Base-by-base conservation (phyloP, 1,284 basidiomycete species). In the Tilletia horrida region DNA sequence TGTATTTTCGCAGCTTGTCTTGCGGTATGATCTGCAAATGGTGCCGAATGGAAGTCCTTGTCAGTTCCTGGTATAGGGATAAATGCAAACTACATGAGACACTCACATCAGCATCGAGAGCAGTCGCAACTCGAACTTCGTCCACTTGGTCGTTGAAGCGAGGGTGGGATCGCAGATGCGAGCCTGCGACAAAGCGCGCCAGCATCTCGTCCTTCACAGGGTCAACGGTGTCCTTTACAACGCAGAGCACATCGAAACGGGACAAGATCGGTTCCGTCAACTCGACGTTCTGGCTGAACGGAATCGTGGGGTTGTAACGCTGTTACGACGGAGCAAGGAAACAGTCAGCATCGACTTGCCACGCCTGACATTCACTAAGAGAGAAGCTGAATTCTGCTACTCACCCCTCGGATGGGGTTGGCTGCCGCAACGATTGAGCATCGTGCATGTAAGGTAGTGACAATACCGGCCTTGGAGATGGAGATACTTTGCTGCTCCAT, bases 401-500 rank as follows among this genome's bases (percentile, higher is more conserved):
- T 64, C 47, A 67, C 66, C 9, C 80, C 96, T 48, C 95, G 88
- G 75, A 97, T 90, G 18, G 95, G 95, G 84, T 99, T 99, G 66
- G 96, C 95, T 0, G 96, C 96, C 16, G 96, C 95, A 68, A 98
- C 88, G 82, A 99, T 93, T 4, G 95, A 93, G 82, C 95, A 98
- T 43, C 95, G 89, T 21, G 95, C 96, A 83, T 97, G 94, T 25
- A 99, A 86, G 13, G 91, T 91, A 11, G 96, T 97, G 64, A 98
- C 91, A 76, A 99, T 99, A 68, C 95, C 96, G 2, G 95, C 96
- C 82, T 99, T 99, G 48, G 93, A 94, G 74, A 99, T 97, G 1
- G 95, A 97, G 76, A 99, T 99, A n/a, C 91, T 91, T 82, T 99
- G 95, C 83, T 99, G 95, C 83, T 99, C 95, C 95, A 99, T 99